These are phyloP conservation scores for Ogataea nonfermentans DNA, from an alignment of 805 yeast genomes.

Conservation along the genomic window DNA sequence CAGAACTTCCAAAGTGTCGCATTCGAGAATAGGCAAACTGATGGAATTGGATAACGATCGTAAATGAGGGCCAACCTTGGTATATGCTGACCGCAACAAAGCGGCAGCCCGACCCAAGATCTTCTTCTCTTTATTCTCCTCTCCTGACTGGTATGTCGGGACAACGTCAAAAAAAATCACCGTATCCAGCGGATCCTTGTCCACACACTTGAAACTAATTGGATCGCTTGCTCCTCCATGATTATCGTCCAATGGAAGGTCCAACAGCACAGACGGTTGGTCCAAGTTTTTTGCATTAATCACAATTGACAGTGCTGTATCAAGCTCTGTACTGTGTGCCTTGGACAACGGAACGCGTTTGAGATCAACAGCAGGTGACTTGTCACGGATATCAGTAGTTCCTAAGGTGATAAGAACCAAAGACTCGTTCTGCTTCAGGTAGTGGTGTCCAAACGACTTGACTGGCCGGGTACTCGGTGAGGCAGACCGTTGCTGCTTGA, in stretches of 20 bases:
- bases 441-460: conserved; percentile 84
- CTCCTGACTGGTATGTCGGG: conserved; percentile 67
- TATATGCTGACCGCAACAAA: conserved; percentile 55
- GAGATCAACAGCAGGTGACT: conserved; percentile 58
- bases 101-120: conserved; percentile 86
- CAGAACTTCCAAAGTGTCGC: conserved; percentile 66
- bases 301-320: conserved; percentile 79
- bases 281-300: conserved; percentile 48
- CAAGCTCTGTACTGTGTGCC: conserved; percentile 78
- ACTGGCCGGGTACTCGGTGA: conserved; percentile 49
- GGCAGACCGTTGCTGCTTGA: conserved; percentile 22
- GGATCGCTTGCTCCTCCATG: conserved; percentile 70
- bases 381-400: conserved; percentile 71
- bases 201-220: conserved; percentile 61
- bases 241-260: conserved; percentile 80
- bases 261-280: conserved; percentile 58
- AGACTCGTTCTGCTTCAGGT: conserved; percentile 60
- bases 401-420: conserved; percentile 83
- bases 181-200: conserved; percentile 50
- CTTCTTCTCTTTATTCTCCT: conserved; percentile 30
- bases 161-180: conserved; percentile 78
- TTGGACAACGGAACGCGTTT: conserved; percentile 74
- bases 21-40: conserved; percentile 75
- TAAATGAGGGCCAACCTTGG: conserved; percentile 65
- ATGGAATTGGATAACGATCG: conserved; percentile 63